phyloP scores from a whole-genome alignment of 2,329 filamentous ascomycete genomes.

The Ceratocystis cacaofunesta region DNA sequence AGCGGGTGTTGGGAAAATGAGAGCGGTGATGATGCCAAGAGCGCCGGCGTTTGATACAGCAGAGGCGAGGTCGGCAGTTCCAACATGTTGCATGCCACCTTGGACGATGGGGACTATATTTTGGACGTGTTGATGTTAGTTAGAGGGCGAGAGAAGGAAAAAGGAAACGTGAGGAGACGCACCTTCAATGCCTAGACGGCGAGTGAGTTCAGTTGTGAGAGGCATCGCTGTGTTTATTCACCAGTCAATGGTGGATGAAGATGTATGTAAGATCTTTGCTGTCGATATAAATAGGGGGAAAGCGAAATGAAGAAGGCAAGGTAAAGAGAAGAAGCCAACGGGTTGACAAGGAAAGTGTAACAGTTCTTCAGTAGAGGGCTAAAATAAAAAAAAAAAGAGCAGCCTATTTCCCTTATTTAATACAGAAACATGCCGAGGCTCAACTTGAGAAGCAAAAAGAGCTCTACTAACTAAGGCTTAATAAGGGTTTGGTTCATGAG shows the following conservation, averaged over 20 bases:
- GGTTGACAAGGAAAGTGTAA: not conserved
- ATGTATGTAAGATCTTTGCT: not conserved
- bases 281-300: not conserved
- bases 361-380: not conserved
- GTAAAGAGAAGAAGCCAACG: too few relatives aligned
- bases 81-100: slow-evolving; percentile 78
- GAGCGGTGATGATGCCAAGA: slow-evolving; percentile 66
- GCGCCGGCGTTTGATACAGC: slow-evolving; percentile 72
- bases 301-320: too few relatives aligned
- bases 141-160: not conserved
- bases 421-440: too few relatives aligned
- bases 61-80: slow-evolving; percentile 62
- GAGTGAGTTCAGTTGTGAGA: slow-evolving; percentile 42
- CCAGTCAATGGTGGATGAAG: too few relatives aligned
- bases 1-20: slow-evolving; percentile 85
- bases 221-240: slow-evolving; percentile 30
- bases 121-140: not conserved
- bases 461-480: too few relatives aligned
- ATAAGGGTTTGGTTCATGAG: too few relatives aligned
- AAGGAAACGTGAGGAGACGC: slow-evolving; percentile 15
- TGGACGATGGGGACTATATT: slow-evolving; percentile 60
- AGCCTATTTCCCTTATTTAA: too few relatives aligned
- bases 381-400: too few relatives aligned
- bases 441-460: too few relatives aligned
- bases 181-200: slow-evolving; percentile 41